These are phyloP conservation scores for Kingdonia uniflora DNA, from an alignment of 164 flowering plant species.

Conservation along the genomic window DNA sequence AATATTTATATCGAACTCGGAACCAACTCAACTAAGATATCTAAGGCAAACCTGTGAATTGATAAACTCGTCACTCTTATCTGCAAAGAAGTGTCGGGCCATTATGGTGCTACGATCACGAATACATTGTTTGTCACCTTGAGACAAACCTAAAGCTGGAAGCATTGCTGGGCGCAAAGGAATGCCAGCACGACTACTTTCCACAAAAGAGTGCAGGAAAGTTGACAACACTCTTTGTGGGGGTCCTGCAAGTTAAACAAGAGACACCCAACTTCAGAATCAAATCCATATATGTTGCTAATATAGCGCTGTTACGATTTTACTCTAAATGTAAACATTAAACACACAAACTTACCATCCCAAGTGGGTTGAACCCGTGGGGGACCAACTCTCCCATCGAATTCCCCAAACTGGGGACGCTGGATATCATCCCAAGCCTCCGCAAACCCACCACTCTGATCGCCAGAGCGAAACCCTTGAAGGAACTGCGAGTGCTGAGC, in stretches of 20 bases:
- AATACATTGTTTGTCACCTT: conserved; percentile 86
- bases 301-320: too few relatives aligned
- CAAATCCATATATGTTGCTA: too few relatives aligned
- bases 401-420: conserved; percentile 26
- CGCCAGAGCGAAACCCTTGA: conserved; percentile 36
- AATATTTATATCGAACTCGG: too few relatives aligned
- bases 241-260: conserved; percentile 46
- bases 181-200: conserved; percentile 58
- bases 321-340: too few relatives aligned
- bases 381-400: conserved; percentile 20
- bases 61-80: conserved; percentile 82
- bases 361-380: conserved; percentile 40
- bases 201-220: conserved; percentile 81
- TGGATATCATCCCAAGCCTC: conserved; percentile 80
- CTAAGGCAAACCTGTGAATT: conserved; percentile 57
- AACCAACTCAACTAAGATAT: too few relatives aligned
- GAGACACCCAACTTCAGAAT: too few relatives aligned
- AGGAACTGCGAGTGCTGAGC: conserved; percentile 60
- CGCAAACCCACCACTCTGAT: conserved; percentile 34
- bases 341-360: conserved; percentile 42
- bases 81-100: conserved; percentile 92
- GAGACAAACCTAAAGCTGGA: conserved; percentile 72
- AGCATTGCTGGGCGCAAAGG: conserved; percentile 69
- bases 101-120: conserved; percentile 92
- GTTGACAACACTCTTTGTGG: conserved; percentile 80